These are phyloP conservation scores for Fraxinus nigra DNA, from an alignment of 305 asterid genomes.

Conservation along the genomic window DNA sequence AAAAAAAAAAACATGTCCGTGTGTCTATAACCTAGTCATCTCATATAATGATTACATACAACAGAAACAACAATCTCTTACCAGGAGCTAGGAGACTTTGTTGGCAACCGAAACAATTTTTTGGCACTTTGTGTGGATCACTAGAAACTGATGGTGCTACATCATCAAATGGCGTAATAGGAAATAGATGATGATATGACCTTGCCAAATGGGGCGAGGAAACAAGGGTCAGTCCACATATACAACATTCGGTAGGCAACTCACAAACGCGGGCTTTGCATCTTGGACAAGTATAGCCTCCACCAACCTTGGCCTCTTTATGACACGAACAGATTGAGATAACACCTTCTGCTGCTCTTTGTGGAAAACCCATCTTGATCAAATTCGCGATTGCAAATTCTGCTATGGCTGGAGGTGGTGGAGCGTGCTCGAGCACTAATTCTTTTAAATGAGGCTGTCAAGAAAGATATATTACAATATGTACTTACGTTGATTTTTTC, in stretches of 20 bases:
- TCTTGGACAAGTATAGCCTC: constrained; percentile 98
- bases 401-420: constrained; percentile 97
- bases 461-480: background rate
- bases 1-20: background rate
- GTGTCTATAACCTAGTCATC: background rate
- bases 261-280: constrained; percentile 95
- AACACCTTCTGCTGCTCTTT: constrained; percentile 90
- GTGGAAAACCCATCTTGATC: constrained; percentile 98
- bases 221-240: constrained; percentile 91
- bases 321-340: constrained; percentile 94
- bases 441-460: constrained; percentile 80
- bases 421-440: constrained; percentile 83
- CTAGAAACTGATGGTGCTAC: constrained; percentile 47
- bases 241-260: constrained; percentile 82
- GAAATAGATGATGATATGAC: constrained; percentile 94
- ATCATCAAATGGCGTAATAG: constrained; percentile 85
- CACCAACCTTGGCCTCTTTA: constrained; percentile 88
- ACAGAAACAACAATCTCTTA: constrained; percentile 22
- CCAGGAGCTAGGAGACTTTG: constrained; percentile 81
- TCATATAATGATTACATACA: background rate
- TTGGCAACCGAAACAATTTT: constrained; percentile 79
- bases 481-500: background rate
- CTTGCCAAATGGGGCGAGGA: constrained; percentile 98
- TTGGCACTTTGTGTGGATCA: constrained; percentile 42
- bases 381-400: constrained; percentile 88